Percentiles rank a stretch among this genome's conserved stretches.
Evolutionary conservation across 352 stramenopile species (phyloP).

Genomic region (Plasmopara viticola): DNA sequence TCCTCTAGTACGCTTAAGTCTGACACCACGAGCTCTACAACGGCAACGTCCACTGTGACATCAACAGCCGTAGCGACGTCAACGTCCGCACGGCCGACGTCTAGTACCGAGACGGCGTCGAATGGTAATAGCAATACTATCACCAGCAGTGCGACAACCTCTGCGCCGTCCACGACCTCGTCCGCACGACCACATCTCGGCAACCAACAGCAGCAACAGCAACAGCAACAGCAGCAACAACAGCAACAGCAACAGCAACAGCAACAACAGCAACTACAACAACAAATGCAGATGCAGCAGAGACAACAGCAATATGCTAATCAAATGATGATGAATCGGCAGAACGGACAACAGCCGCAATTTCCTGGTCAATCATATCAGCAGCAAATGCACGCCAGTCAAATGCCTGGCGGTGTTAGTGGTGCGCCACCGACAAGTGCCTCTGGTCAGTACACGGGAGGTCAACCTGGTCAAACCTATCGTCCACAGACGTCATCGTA

Average conservation of each 20-base stretch:
- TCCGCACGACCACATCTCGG: slow-evolving; percentile 69
- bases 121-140: slow-evolving; percentile 7
- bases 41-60: slow-evolving; percentile 14
- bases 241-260: slow-evolving; percentile 47
- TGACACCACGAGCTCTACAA: slow-evolving; percentile 8
- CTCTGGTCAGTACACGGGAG: slow-evolving; percentile 57
- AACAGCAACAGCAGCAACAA: slow-evolving; percentile 33
- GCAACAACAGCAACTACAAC: slow-evolving; percentile 37
- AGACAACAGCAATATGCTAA: slow-evolving; percentile 53
- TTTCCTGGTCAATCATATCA: slow-evolving; percentile 37
- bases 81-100: not conserved
- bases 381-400: slow-evolving; percentile 47
- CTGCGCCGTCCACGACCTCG: slow-evolving; percentile 40
- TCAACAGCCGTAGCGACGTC: slow-evolving; percentile 12
- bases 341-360: slow-evolving; percentile 31
- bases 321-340: slow-evolving; percentile 71
- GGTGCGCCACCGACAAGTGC: slow-evolving; percentile 26
- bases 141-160: slow-evolving; percentile 19
- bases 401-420: slow-evolving; percentile 30
- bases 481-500: slow-evolving; percentile 62
- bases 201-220: slow-evolving; percentile 33
- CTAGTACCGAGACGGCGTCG: slow-evolving; percentile 7
- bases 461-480: slow-evolving; percentile 41
- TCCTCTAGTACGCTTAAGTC: slow-evolving; percentile 16
- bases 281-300: slow-evolving; percentile 43